Conservation (phyloP, 2,329 filamentous ascomycete genomes). For the Xylaria sp. region DNA sequence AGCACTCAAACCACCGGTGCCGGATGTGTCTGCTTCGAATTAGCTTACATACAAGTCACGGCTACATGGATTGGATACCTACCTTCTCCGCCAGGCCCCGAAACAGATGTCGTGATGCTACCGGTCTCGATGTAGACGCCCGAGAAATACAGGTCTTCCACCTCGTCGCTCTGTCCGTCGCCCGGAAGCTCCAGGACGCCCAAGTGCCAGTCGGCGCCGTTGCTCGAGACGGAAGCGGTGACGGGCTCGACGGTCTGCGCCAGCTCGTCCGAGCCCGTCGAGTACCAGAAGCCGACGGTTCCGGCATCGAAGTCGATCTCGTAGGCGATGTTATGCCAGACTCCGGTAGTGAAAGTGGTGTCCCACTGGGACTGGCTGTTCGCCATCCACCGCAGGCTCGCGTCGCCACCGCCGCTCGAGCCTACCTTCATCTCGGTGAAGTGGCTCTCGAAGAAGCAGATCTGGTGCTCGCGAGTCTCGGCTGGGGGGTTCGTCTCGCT, state of each 20-base stretch:
- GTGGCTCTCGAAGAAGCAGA: conserved; percentile 66
- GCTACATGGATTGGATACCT: neutral
- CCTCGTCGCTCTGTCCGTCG: conserved; percentile 53
- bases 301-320: conserved; percentile 68
- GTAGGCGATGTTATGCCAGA: conserved; percentile 78
- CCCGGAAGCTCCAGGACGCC: conserved; percentile 68
- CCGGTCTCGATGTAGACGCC: conserved; percentile 72
- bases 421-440: conserved; percentile 77
- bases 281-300: conserved; percentile 71
- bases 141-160: conserved; percentile 72
- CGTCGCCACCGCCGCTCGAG: conserved; percentile 47
- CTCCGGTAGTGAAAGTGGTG: conserved; percentile 60
- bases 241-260: conserved; percentile 63
- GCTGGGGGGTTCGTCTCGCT: conserved; percentile 62
- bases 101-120: conserved; percentile 38
- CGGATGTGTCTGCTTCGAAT: neutral
- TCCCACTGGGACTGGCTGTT: conserved; percentile 64
- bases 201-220: conserved; percentile 74
- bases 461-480: conserved; percentile 67
- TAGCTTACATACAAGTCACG: neutral
- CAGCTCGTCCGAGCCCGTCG: conserved; percentile 61
- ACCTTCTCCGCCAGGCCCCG: conserved; percentile 27
- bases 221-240: conserved; percentile 61
- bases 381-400: conserved; percentile 67
- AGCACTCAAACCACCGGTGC: neutral